A percentile compares a stretch with the other conserved stretches of the same genome.
Conservation (phyloP, 306 rosid genomes). For the Corylus avellana region DNA sequence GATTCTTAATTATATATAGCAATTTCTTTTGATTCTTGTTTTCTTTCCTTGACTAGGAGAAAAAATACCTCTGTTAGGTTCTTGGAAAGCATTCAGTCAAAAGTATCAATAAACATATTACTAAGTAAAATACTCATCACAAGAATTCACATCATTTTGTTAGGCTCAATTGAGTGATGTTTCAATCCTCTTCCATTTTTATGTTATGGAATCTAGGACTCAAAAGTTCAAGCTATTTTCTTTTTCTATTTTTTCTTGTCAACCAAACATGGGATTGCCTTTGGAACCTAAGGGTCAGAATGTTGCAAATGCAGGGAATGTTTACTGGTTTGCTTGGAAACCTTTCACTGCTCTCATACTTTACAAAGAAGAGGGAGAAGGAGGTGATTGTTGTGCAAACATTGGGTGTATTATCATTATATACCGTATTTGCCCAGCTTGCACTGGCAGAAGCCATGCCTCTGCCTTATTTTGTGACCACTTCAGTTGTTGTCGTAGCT, state of each 20-base stretch:
- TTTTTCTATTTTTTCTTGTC: constrained; percentile 1
- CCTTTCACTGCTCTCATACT: constrained; percentile 81
- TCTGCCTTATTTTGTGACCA: constrained; percentile 59
- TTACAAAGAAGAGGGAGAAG: constrained; percentile 84
- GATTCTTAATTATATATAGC: neutral
- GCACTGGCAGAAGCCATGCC: constrained; percentile 89
- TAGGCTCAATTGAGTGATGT: no score
- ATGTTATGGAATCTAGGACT: constrained; percentile 3
- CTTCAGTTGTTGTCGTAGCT: constrained; percentile 57
- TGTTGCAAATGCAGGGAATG: constrained; percentile 67
- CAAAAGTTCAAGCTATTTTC: neutral
- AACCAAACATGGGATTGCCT: constrained; percentile 10
- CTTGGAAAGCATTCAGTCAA: neutral
- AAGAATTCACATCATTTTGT: neutral
- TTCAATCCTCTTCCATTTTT: neutral
- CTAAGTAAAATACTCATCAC: neutral
- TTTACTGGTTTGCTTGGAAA: constrained; percentile 84
- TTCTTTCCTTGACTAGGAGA: neutral
- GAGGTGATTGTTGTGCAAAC: constrained; percentile 86
- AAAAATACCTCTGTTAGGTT: neutral
- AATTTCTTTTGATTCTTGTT: constrained; percentile 7
- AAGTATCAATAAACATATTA: neutral
- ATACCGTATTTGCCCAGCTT: constrained; percentile 66
- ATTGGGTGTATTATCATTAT: constrained; percentile 65
- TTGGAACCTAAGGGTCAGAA: constrained; percentile 16